Evolutionary conservation across 768 basidiomycete genomes (phyloP).

Genomic region (Leccinum boreale): DNA sequence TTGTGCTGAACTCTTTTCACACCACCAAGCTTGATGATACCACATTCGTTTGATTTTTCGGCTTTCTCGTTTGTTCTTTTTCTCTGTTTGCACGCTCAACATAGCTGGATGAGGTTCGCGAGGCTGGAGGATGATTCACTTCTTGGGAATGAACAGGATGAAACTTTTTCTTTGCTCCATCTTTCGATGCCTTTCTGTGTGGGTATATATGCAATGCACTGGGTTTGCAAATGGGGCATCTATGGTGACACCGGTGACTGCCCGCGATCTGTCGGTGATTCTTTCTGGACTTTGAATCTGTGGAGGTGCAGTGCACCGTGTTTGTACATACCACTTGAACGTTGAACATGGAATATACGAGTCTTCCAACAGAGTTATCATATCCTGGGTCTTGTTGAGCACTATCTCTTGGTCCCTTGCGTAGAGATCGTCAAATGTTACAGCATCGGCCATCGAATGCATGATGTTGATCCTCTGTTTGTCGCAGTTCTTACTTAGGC

Average conservation of each 20-base stretch:
- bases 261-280: background rate
- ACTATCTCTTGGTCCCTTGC: background rate
- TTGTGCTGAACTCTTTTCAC: background rate
- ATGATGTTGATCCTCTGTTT: background rate
- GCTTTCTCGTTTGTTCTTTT: background rate
- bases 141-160: background rate
- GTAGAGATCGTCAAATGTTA: background rate
- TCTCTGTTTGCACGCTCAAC: background rate
- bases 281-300: background rate
- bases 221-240: background rate
- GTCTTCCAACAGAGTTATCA: background rate
- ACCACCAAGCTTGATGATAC: constrained; percentile 9
- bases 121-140: background rate
- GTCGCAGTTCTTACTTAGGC: background rate
- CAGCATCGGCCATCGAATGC: background rate
- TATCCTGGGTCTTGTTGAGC: background rate
- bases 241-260: background rate
- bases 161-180: background rate
- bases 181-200: background rate
- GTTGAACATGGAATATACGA: background rate
- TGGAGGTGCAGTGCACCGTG: background rate
- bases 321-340: background rate
- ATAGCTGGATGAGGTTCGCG: background rate
- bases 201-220: background rate
- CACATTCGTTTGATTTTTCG: constrained; percentile 16